Percentiles rank a stretch among this genome's conserved stretches.
phyloP scores from a whole-genome alignment of 2,329 filamentous ascomycete species.

The Sarocladium strictum region DNA sequence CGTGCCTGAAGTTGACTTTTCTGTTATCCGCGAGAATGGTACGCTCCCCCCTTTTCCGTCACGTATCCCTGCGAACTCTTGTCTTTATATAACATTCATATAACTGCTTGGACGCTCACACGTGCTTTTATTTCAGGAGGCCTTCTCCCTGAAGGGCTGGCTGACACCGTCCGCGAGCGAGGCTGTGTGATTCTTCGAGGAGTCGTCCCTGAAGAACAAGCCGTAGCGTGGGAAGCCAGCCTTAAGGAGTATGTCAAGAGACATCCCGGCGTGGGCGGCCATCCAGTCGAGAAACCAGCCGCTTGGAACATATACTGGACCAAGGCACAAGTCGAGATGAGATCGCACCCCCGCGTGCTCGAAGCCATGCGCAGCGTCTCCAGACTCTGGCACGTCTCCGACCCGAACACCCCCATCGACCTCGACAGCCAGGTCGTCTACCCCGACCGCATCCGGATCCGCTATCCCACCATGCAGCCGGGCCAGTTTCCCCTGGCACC shows the following conservation, averaged over 20 bases:
- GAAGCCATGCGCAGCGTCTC: neutral
- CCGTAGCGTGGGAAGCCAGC: conserved; percentile 16
- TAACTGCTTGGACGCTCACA: no score
- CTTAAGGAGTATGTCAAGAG: conserved; percentile 16
- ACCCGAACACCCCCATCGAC: neutral
- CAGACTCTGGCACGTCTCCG: neutral
- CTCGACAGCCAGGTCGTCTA: conserved; percentile 1
- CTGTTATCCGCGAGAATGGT: conserved; percentile 9
- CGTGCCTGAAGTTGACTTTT: conserved; percentile 15
- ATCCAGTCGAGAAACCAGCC: neutral
- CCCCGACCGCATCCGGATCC: conserved; percentile 57
- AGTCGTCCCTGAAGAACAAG: conserved; percentile 18
- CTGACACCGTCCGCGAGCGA: conserved; percentile 4
- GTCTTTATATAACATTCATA: no score
- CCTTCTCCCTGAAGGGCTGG: conserved; percentile 11
- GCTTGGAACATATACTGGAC: conserved; percentile 6
- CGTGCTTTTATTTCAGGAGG: no score
- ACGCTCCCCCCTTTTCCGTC: neutral
- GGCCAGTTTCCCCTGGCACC: conserved; percentile 58
- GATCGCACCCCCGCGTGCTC: conserved; percentile 1
- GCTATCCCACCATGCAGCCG: conserved; percentile 52
- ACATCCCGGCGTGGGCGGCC: conserved; percentile 11
- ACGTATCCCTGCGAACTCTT: no score
- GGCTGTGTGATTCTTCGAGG: conserved; percentile 18
- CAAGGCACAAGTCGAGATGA: conserved; percentile 1